A percentile compares a stretch with the other conserved stretches of the same genome.
These are phyloP conservation scores for Puccinia triticina DNA, from an alignment of 1,284 basidiomycete genomes.

Conservation along the genomic window DNA sequence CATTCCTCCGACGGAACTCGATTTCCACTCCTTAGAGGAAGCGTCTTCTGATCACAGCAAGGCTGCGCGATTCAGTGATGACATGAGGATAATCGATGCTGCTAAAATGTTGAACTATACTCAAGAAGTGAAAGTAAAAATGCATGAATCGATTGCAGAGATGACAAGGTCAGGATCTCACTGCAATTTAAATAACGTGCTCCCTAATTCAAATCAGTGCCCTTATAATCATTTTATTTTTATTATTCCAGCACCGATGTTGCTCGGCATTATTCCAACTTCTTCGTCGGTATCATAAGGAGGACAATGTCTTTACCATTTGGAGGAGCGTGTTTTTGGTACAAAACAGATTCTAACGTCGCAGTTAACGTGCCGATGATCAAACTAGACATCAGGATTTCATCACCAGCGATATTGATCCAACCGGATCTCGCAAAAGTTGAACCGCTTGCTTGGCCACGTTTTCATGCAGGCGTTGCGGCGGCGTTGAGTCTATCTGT, in stretches of 20 bases:
- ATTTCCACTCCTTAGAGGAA: conserved; percentile 36
- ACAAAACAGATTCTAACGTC: conserved; percentile 35
- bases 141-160: conserved; percentile 46
- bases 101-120: conserved; percentile 52
- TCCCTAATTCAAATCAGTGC: background rate
- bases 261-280: conserved; percentile 51
- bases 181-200: background rate
- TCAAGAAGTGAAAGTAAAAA: conserved; percentile 35
- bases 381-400: conserved; percentile 74
- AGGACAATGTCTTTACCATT: conserved; percentile 53
- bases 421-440: conserved; percentile 68
- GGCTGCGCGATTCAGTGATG: conserved; percentile 50
- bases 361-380: conserved; percentile 59
- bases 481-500: conserved; percentile 81
- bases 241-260: conserved; percentile 30
- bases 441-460: conserved; percentile 84
- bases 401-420: conserved; percentile 70
- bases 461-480: conserved; percentile 96
- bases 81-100: conserved; percentile 51
- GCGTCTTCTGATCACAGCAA: conserved; percentile 24
- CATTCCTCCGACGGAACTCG: conserved; percentile 35
- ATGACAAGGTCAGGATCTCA: conserved; percentile 25
- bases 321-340: conserved; percentile 52
- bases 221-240: background rate
- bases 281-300: conserved; percentile 54